Conservation (phyloP, 2,329 filamentous ascomycete genomes). For the Colletotrichum viniferum region DNA sequence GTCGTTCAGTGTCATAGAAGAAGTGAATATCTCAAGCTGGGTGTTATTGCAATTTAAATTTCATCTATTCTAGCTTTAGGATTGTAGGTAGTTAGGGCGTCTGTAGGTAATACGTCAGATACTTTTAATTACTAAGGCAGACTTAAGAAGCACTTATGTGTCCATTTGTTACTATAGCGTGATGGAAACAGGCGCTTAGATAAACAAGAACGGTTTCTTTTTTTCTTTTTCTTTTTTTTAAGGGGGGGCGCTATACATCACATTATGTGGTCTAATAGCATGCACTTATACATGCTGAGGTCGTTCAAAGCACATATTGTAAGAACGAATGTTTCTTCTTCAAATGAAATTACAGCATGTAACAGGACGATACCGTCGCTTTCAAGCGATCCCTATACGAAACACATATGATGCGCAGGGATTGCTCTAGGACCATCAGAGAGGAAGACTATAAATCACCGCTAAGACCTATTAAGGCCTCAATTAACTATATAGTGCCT, state of each 20-base stretch:
- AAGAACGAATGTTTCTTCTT: neutral
- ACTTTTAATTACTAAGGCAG: too few species aligned
- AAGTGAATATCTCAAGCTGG: neutral
- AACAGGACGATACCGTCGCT: neutral
- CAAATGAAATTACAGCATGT: rapidly evolving
- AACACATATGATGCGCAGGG: neutral
- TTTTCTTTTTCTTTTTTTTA: too few species aligned
- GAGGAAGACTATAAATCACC: neutral
- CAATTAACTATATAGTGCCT: too few species aligned
- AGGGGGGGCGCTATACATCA: neutral
- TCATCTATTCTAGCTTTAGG: neutral
- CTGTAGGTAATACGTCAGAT: neutral
- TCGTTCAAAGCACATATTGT: neutral
- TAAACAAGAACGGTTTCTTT: neutral
- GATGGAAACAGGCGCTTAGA: neutral
- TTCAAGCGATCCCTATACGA: neutral
- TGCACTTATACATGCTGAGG: neutral
- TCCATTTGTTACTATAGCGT: neutral
- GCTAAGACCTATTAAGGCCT: neutral
- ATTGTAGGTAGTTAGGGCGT: neutral
- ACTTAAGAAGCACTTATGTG: neutral
- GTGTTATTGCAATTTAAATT: neutral
- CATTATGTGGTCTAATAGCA: neutral
- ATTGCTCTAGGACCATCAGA: too few species aligned
- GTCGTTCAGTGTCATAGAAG: too few species aligned